Evolutionary conservation across 495 filamentous ascomycete genomes (phyloP), one percentile per base, ranked within the genome.

Genomic region (Glonium stellatum): DNA sequence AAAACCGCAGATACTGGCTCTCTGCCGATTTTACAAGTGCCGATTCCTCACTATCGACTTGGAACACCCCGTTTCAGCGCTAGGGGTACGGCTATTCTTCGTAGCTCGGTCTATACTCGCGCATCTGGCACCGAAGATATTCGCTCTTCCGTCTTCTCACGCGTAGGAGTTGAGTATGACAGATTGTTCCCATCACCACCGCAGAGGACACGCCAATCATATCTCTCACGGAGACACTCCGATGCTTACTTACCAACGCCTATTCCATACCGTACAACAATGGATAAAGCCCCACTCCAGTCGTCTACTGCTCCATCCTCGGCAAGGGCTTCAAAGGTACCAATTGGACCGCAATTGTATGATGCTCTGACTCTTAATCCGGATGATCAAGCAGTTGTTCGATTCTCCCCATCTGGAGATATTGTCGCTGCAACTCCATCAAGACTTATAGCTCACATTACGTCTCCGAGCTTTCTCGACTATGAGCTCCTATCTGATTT

Each of bases 401-500:
- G 90, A 49, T 96, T 95, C 73, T 83, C 88, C 52, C 66, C 82
- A 3, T 84, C 82, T 13, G 84, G 86, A 41, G 82, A 88, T 55
- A 92, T 98, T 27, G 85, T 82, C 36, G 93, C 95, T 50, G 93
- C 95, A 15, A 96, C 90, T 0, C 90, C 92, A 1, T 87, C 90
- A 9, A 85, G 95, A 12, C 82, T 99, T 36, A 89, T 99, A 48
- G 92, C 92, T n/a, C 90, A 99, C 72, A 95, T 99, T 59, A 97
- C 93, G 4, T 97, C 95, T 18, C 89, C 92, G 19, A 87, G 83
- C 51, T 97, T 97, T 71, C 82, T 99, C 61, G 93, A 99, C 71
- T 99, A 99, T 72, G 92, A 97, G 69, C 81, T 99, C 5, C 80
- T 99, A 0, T 97, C 95, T 0, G 93, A 97, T 72, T 99, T 99